These are phyloP conservation scores for Lepidium didymum DNA, from an alignment of 345 rosid genomes.

Conservation along the genomic window DNA sequence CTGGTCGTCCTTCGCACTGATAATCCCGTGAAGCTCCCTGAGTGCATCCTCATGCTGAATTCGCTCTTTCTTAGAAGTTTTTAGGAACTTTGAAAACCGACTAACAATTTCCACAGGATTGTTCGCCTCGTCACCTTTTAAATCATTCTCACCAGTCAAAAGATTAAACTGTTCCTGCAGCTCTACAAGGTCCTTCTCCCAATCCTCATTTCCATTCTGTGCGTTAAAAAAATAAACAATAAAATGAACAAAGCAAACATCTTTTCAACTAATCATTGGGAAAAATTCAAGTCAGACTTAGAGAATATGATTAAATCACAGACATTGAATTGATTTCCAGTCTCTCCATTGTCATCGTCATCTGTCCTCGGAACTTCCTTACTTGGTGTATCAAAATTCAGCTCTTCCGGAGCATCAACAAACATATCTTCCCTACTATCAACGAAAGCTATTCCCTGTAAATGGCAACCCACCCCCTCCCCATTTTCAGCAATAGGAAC, in stretches of 20 bases:
- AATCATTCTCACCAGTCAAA: slow-evolving; percentile 24
- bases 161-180: slow-evolving; percentile 41
- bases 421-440: slow-evolving; percentile 88
- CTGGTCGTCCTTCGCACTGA: slow-evolving; percentile 41
- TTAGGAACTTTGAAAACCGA: slow-evolving; percentile 43
- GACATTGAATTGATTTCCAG: slow-evolving; percentile 36
- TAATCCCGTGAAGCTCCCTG: slow-evolving; percentile 34
- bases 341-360: slow-evolving; percentile 29
- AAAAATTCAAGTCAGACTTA: neutral
- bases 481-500: neutral
- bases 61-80: slow-evolving; percentile 37
- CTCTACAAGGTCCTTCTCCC: slow-evolving; percentile 35
- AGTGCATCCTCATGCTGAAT: slow-evolving; percentile 35
- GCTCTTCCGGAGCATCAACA: slow-evolving; percentile 77
- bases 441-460: slow-evolving; percentile 26
- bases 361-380: slow-evolving; percentile 40
- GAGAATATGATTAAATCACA: neutral
- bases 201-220: slow-evolving; percentile 53
- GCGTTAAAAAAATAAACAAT: slow-evolving; percentile 6
- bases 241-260: neutral
- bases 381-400: slow-evolving; percentile 40
- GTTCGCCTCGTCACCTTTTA: slow-evolving; percentile 24
- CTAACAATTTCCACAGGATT: slow-evolving; percentile 30
- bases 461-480: neutral
- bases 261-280: neutral